Percentiles rank a stretch among this genome's conserved stretches.
Conservation (phyloP, 1,284 basidiomycete genomes). For the Cutaneotrichosporon sp. region DNA sequence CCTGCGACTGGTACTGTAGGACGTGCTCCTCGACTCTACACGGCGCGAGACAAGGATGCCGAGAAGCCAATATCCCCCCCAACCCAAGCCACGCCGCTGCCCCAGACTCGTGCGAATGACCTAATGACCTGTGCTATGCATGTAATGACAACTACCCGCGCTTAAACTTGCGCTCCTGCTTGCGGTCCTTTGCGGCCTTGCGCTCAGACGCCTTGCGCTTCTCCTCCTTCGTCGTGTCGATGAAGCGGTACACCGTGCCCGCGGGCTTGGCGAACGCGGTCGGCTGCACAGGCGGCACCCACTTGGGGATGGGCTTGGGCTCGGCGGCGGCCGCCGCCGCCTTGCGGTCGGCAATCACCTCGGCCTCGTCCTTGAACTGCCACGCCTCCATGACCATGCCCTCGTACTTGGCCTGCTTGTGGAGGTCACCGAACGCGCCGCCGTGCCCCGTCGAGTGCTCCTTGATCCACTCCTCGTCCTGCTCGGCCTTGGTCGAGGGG, state of each 20-base stretch:
- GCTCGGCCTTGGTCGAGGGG: slow-evolving; percentile 38
- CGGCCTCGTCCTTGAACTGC: slow-evolving; percentile 44
- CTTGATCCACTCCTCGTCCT: slow-evolving; percentile 43
- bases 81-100: no score
- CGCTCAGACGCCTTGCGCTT: slow-evolving; percentile 6
- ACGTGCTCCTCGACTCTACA: no score
- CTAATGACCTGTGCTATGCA: slow-evolving; percentile 12
- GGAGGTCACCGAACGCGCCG: slow-evolving; percentile 38
- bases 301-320: not conserved
- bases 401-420: slow-evolving; percentile 8
- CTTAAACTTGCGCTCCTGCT: slow-evolving; percentile 2
- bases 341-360: slow-evolving; percentile 22
- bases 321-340: slow-evolving; percentile 22
- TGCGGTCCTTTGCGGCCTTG: not conserved
- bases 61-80: no score
- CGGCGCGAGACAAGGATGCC: no score
- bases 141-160: slow-evolving; percentile 4
- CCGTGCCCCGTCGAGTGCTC: slow-evolving; percentile 34
- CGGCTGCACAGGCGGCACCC: slow-evolving; percentile 3
- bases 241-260: slow-evolving; percentile 22
- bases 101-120: no score
- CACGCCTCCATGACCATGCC: slow-evolving; percentile 44
- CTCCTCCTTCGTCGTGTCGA: slow-evolving; percentile 23
- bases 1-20: no score
- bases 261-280: not conserved